Conservation (phyloP, 371 early-diverging fungal genomes). For the Globomyces sp. region DNA sequence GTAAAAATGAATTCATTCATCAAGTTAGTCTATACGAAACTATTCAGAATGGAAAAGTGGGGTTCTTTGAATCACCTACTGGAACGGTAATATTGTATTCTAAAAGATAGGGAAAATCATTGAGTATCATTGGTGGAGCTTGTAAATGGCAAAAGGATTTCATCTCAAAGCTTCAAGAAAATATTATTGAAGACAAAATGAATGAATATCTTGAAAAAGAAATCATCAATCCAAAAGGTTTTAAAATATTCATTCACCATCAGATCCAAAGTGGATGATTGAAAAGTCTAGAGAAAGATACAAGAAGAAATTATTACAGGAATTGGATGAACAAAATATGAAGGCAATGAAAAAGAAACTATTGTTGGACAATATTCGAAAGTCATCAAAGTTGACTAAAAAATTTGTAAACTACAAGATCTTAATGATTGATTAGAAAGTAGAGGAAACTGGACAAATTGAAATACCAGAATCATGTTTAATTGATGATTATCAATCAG, state of each 20-base stretch:
- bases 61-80: slow-evolving; percentile 88
- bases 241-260: background rate
- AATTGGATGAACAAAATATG: slow-evolving; percentile 19
- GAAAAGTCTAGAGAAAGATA: slow-evolving; percentile 17
- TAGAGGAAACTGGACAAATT: background rate
- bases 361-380: slow-evolving; percentile 3
- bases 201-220: slow-evolving; percentile 6
- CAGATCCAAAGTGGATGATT: slow-evolving; percentile 36
- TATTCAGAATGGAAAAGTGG: slow-evolving; percentile 67
- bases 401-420: background rate
- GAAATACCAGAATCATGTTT: slow-evolving; percentile 12
- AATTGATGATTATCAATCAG: background rate
- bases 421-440: slow-evolving; percentile 23
- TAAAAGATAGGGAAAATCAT: slow-evolving; percentile 64
- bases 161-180: slow-evolving; percentile 18
- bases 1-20: background rate
- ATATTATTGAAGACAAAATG: slow-evolving; percentile 25
- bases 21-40: slow-evolving; percentile 54
- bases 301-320: slow-evolving; percentile 11
- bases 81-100: slow-evolving; percentile 55
- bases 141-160: slow-evolving; percentile 76
- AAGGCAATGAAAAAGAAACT: slow-evolving; percentile 5
- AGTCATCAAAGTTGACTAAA: slow-evolving; percentile 5
- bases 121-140: slow-evolving; percentile 81
- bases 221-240: slow-evolving; percentile 7